Evolutionary conservation across 371 early-diverging fungal species (phyloP), one percentile per base, ranked within the genome.

Genomic region (Ecytonucleospora hepatopenaei): DNA sequence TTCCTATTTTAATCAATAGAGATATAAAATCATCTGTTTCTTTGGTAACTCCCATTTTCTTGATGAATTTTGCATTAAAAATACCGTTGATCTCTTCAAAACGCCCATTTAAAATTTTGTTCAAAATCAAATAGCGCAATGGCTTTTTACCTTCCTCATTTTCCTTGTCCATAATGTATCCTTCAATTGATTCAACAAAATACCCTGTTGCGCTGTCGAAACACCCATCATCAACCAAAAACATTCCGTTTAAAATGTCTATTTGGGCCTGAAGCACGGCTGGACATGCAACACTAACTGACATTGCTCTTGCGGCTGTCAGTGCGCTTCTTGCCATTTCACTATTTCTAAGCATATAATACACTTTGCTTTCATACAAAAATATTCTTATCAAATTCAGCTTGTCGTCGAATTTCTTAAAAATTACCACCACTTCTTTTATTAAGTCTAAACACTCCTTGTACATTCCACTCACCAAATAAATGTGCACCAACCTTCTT

Each of bases 361-460:
- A 75, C 0, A 78, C 76, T 48, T 68, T 77, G 51, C 78, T 77
- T 48, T 81, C 78, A 57, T 74, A 75, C 17, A 77, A 64, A 67
- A 72, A 79, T 2, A 81, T 53, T 23, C 58, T 67, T 8, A 79
- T 78, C 5, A 78, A 54, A 27, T 76, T 76, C 21, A 62, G 26
- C 46, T 74, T 78, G 58, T 81, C 81, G 49, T 81, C 78, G 51
- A 65, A 69, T 51, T 74, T 78, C 60, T 81, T 81, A 0, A 79
- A 56, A 24, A 72, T 74, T 53, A 71, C 71, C 3, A 62, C 58
- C n/a, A 78, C 59, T 21, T 54, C 53, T 30, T 30, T 24, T 23
- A 81, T 79, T 46, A 60, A 46, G 12, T 54, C 58, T 1, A 81
- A 54, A 1, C 68, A 62, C 27, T 78, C 75, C n/a, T 35, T 67